Base-by-base conservation (phyloP, 108 stramenopile genomes). In the Nannochloropsis gaditana region DNA sequence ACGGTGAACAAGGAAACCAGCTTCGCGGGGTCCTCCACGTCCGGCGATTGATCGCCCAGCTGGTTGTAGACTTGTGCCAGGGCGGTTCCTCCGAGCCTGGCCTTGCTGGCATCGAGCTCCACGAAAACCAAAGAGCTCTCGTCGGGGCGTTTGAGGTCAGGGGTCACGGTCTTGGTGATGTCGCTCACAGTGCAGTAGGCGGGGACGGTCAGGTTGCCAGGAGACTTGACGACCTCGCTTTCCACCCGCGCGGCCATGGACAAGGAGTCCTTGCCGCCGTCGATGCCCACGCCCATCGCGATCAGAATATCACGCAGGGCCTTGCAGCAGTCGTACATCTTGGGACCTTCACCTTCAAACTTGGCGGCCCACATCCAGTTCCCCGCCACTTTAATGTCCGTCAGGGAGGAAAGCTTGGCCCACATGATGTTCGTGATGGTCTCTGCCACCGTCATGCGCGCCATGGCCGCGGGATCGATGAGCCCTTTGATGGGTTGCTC, bases 291-390 rank as follows among this genome's bases (percentile, higher is more conserved):
- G 43, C 96, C 96, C 79, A 97, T 90, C 80, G 90, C 92, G 9
- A 97, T 88, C 82, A 99, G 91, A 19, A 94, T 92, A 83, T 96
- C 95, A 15, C 95, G 90, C 79, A 99, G 89, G 9, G 99, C 97
- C 84, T 93, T 93, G 89, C 97, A 97, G n/a, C 96, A 95, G 87
- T 96, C 96, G 86, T 94, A 98, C 97, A 99, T 97, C 89, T 94
- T 96, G 41, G 97, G 93, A 79, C 96, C 97, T 90, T 99, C 99
- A 6, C 99, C 99, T 10, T 93, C 91, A 17, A 99, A 95, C 90
- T 99, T 99, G 79, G 97, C 97, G 21, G 99, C 97, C 88, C 97
- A 99, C 99, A 99, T 99, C 99, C 99, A 99, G 90, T 99, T 99
- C 41, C 95, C 97, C 86, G 94, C 94, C 21, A 95, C 94, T 87